Evolutionary conservation across 306 rosid genomes (phyloP).

Genomic region (Cucumis sativus): DNA sequence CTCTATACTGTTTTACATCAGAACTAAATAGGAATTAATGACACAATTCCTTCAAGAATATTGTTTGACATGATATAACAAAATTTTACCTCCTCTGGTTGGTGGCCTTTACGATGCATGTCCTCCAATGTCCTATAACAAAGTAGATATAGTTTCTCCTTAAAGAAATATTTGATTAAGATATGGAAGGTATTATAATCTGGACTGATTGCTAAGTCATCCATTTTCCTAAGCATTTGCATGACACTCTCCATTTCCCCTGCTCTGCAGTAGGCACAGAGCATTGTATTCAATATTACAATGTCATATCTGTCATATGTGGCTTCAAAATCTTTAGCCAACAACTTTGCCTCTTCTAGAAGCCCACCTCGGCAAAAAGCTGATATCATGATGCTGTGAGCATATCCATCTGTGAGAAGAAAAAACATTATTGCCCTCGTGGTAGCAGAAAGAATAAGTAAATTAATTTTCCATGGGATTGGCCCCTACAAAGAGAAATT

Average conservation of each 20-base stretch:
- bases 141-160: conserved; percentile 69
- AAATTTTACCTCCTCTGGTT: conserved; percentile 64
- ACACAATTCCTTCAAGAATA: not conserved
- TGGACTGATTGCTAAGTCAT: conserved; percentile 70
- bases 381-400: conserved; percentile 91
- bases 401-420: conserved; percentile 73
- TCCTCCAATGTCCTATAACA: conserved; percentile 73
- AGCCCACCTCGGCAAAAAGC: conserved; percentile 78
- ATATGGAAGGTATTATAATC: conserved; percentile 74
- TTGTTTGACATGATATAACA: not conserved
- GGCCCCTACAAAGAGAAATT: not conserved
- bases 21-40: not conserved
- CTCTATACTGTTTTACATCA: not conserved
- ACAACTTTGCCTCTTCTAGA: conserved; percentile 66
- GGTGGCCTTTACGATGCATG: conserved; percentile 77
- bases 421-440: not conserved
- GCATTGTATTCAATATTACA: conserved; percentile 77
- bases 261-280: conserved; percentile 90
- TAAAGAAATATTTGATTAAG: conserved; percentile 71
- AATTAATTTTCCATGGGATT: not conserved
- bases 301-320: conserved; percentile 63
- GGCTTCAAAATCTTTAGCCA: conserved; percentile 71
- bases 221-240: conserved; percentile 89
- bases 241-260: conserved; percentile 92
- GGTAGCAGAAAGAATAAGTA: not conserved